phyloP scores from a whole-genome alignment of 2,329 filamentous ascomycete species.

The Chrysoporthe cubensis region DNA sequence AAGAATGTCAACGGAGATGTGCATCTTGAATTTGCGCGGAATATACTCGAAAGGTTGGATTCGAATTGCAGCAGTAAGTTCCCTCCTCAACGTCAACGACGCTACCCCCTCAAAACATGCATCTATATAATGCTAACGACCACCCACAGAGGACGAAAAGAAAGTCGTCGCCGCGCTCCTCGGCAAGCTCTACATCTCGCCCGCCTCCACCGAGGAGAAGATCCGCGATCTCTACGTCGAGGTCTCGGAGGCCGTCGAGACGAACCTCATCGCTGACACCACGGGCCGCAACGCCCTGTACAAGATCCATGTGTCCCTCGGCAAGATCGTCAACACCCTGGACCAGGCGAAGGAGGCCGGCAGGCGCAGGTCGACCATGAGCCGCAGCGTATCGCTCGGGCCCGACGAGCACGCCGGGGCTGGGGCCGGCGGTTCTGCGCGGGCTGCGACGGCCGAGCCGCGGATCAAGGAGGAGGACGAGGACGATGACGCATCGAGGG shows the following conservation, averaged over 20 bases:
- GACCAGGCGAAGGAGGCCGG: constrained; percentile 46
- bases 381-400: constrained; percentile 49
- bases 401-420: constrained; percentile 40
- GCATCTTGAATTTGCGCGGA: constrained; percentile 77
- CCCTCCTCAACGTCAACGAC: neutral
- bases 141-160: constrained; percentile 75
- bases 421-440: constrained; percentile 32
- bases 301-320: constrained; percentile 69
- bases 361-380: constrained; percentile 41
- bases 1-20: constrained; percentile 74
- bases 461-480: constrained; percentile 55
- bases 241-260: constrained; percentile 66
- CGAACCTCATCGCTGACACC: constrained; percentile 61
- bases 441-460: constrained; percentile 44
- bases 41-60: constrained; percentile 75
- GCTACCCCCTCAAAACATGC: neutral
- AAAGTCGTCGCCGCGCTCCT: constrained; percentile 79
- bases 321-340: constrained; percentile 68
- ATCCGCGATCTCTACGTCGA: constrained; percentile 61
- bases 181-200: constrained; percentile 79
- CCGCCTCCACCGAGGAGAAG: constrained; percentile 64
- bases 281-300: constrained; percentile 67
- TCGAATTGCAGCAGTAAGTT: constrained; percentile 69
- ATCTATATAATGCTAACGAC: constrained; percentile 15
- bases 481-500: constrained; percentile 37